Evolutionary conservation across 1,284 basidiomycete genomes (phyloP).

Genomic region (Puccinia novopanici): DNA sequence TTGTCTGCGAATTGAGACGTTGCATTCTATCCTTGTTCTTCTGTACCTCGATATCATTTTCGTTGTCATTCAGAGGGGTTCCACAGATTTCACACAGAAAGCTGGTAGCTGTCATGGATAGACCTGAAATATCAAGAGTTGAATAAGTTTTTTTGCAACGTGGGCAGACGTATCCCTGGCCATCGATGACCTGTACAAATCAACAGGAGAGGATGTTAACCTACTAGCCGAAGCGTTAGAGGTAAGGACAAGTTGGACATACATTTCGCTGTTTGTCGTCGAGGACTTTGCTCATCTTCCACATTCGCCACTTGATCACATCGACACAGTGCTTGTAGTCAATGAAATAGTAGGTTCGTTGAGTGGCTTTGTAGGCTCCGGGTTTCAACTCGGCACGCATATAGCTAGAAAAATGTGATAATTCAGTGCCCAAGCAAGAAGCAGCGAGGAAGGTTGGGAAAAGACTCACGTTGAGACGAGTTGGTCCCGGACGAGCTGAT

Average conservation of each 20-base stretch:
- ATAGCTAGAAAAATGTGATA: conserved; percentile 15
- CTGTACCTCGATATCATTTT: conserved; percentile 78
- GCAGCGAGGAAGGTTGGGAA: background rate
- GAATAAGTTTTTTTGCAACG: conserved; percentile 82
- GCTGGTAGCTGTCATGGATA: conserved; percentile 66
- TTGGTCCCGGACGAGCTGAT: conserved; percentile 78
- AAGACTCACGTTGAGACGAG: conserved; percentile 60
- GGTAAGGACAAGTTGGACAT: background rate
- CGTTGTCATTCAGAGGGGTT: conserved; percentile 82
- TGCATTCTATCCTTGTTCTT: conserved; percentile 92
- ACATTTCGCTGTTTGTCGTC: conserved; percentile 78
- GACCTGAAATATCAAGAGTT: conserved; percentile 78
- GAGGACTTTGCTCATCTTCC: conserved; percentile 87
- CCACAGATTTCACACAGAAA: conserved; percentile 72
- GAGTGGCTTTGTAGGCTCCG: conserved; percentile 43
- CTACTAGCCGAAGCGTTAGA: no score
- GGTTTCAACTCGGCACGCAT: conserved; percentile 46
- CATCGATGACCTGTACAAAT: conserved; percentile 71
- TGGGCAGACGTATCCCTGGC: conserved; percentile 93
- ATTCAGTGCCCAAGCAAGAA: background rate
- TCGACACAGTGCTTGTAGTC: conserved; percentile 94
- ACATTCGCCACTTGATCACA: conserved; percentile 94
- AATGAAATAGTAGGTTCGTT: conserved; percentile 90
- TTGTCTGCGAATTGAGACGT: conserved; percentile 87
- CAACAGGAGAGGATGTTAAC: background rate